phyloP scores from a whole-genome alignment of 345 rosid genomes.

The Carallia pectinifolia region DNA sequence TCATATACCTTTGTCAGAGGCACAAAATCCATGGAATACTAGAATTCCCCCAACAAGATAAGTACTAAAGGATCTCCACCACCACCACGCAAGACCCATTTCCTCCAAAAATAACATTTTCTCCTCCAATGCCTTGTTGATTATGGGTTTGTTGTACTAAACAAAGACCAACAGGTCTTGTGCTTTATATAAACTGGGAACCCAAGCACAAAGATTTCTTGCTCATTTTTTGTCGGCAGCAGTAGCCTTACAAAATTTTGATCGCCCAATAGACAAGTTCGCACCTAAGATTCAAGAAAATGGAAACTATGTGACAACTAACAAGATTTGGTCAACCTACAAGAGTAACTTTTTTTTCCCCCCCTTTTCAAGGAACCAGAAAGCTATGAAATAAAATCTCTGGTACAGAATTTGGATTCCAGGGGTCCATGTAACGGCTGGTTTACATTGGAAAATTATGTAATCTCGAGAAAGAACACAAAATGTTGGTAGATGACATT shows the following conservation, averaged over 20 bases:
- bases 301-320: background rate
- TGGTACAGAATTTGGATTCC: no score
- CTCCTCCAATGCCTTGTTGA: background rate
- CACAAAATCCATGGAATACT: constrained; percentile 13
- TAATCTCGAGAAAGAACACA: no score
- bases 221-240: constrained; percentile 7
- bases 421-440: no score
- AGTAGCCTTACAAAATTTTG: background rate
- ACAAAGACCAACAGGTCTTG: background rate
- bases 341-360: no score
- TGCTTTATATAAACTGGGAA: constrained; percentile 4
- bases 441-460: no score
- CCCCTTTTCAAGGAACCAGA: no score
- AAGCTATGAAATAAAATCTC: no score
- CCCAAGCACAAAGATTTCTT: constrained; percentile 21
- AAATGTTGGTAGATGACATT: no score
- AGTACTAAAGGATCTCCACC: constrained; percentile 1
- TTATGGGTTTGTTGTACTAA: background rate
- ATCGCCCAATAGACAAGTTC: background rate
- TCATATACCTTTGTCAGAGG: constrained; percentile 17
- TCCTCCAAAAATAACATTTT: no score
- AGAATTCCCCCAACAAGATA: constrained; percentile 10
- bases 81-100: background rate
- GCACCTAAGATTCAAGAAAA: constrained; percentile 10
- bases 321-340: background rate